Evolutionary conservation across 1,139 yeast genomes (phyloP).

Genomic region (Lodderomyces metapsilosis): DNA sequence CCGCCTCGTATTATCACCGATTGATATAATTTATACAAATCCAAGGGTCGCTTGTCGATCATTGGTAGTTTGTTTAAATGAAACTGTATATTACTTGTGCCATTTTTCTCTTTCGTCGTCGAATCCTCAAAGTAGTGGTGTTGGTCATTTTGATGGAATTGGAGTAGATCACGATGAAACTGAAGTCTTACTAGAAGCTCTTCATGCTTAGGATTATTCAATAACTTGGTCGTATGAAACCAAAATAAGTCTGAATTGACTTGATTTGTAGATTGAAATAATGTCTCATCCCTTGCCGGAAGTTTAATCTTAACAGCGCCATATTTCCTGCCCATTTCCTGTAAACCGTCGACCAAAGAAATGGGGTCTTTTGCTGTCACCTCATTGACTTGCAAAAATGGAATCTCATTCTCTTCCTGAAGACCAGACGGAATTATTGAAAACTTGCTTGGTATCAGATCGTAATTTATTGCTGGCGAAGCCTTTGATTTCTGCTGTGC

Average conservation of each 20-base stretch:
- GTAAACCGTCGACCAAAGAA: slow-evolving; percentile 46
- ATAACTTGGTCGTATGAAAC: slow-evolving; percentile 16
- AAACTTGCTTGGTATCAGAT: slow-evolving; percentile 32
- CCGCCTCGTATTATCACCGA: slow-evolving; percentile 61
- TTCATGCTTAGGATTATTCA: slow-evolving; percentile 28
- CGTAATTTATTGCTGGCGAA: slow-evolving; percentile 36
- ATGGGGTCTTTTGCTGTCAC: slow-evolving; percentile 49
- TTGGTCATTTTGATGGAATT: slow-evolving; percentile 15
- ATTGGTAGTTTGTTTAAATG: slow-evolving; percentile 38
- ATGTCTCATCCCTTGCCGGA: slow-evolving; percentile 37
- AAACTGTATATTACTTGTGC: slow-evolving; percentile 2
- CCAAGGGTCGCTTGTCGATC: slow-evolving; percentile 57
- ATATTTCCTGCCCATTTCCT: slow-evolving; percentile 44
- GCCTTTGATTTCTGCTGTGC: slow-evolving; percentile 45
- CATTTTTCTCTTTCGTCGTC: slow-evolving; percentile 1
- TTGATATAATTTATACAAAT: slow-evolving; percentile 49
- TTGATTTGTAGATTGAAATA: slow-evolving; percentile 18
- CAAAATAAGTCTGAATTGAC: slow-evolving; percentile 16
- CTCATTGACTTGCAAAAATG: slow-evolving; percentile 45
- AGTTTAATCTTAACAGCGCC: slow-evolving; percentile 80
- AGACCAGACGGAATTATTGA: slow-evolving; percentile 16
- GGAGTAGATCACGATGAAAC: slow-evolving; percentile 30
- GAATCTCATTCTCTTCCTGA: slow-evolving; percentile 31
- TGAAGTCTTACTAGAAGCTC: slow-evolving; percentile 29
- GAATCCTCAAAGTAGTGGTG: slow-evolving; percentile 9